phyloP scores from a whole-genome alignment of 2,329 filamentous ascomycete genomes.

The Tolypocladium pustulatum region DNA sequence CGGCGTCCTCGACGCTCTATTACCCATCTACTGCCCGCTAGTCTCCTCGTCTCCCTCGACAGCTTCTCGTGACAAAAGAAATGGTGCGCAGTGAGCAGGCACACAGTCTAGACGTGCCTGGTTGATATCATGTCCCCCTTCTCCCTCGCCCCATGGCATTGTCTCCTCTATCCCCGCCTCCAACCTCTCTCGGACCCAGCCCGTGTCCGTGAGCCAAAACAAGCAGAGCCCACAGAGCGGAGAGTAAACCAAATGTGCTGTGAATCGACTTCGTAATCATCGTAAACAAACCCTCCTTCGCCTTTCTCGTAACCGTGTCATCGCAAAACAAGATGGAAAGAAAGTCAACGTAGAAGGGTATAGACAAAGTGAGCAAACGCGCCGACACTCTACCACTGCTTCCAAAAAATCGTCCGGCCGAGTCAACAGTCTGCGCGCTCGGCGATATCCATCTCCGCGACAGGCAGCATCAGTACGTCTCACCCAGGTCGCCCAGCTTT shows the following conservation, averaged over 20 bases:
- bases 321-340: too few species aligned
- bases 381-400: conserved; percentile 3
- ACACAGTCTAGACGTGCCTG: background rate
- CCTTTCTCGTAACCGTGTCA: background rate
- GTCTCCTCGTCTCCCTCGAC: background rate
- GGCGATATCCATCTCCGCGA: background rate
- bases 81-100: background rate
- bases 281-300: background rate
- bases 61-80: background rate
- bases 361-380: conserved; percentile 2
- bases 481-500: conserved; percentile 39
- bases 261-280: background rate
- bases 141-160: background rate
- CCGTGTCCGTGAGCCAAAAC: background rate
- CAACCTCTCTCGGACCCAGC: background rate
- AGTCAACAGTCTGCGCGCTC: background rate
- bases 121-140: background rate
- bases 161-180: background rate
- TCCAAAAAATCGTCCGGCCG: background rate
- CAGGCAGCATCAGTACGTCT: conserved; percentile 35
- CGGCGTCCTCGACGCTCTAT: background rate
- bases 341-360: conserved; percentile 1
- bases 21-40: background rate
- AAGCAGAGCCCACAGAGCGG: background rate
- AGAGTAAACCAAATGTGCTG: background rate